These are phyloP conservation scores for Wickerhamiella azyma DNA, from an alignment of 805 yeast species.

Conservation along the genomic window DNA sequence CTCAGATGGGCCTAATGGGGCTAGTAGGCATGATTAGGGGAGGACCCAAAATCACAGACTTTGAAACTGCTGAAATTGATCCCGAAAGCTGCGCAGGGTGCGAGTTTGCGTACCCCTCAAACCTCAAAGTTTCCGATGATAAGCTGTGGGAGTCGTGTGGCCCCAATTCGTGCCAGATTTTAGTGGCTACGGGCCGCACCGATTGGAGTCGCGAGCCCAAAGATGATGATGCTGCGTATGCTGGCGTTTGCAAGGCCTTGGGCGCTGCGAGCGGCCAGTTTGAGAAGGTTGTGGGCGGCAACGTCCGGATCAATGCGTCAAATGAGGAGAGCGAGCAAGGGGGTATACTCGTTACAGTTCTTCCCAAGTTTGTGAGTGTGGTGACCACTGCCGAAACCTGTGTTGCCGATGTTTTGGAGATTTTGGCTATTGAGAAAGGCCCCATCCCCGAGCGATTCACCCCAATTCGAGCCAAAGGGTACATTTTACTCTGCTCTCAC, in stretches of 20 bases:
- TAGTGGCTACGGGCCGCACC: slow-evolving; percentile 69
- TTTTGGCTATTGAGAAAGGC: slow-evolving; percentile 14
- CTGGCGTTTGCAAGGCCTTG: slow-evolving; percentile 27
- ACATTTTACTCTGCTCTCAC: slow-evolving; percentile 74
- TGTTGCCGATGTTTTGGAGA: slow-evolving; percentile 15
- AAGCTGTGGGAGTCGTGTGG: slow-evolving; percentile 60
- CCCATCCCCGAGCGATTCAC: slow-evolving; percentile 18
- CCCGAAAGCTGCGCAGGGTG: slow-evolving; percentile 17
- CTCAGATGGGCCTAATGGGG: neutral
- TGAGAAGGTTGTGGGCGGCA: slow-evolving; percentile 16
- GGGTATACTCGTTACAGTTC: slow-evolving; percentile 14
- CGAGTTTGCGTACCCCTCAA: slow-evolving; percentile 17
- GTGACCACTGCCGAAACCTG: slow-evolving; percentile 18
- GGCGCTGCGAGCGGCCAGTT: slow-evolving; percentile 15
- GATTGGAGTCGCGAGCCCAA: slow-evolving; percentile 79
- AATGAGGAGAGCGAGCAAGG: slow-evolving; percentile 15
- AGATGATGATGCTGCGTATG: slow-evolving; percentile 20
- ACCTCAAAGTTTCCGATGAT: slow-evolving; percentile 33
- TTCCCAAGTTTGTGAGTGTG: slow-evolving; percentile 25
- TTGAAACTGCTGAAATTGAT: slow-evolving; percentile 11
- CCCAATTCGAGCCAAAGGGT: slow-evolving; percentile 27
- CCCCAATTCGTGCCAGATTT: slow-evolving; percentile 54
- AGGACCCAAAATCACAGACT: neutral
- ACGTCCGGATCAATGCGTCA: slow-evolving; percentile 19
- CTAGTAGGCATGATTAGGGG: neutral